Evolutionary conservation across 805 yeast species (phyloP), one percentile per base, ranked within the genome.

Genomic region (Lipomyces starkeyi): DNA sequence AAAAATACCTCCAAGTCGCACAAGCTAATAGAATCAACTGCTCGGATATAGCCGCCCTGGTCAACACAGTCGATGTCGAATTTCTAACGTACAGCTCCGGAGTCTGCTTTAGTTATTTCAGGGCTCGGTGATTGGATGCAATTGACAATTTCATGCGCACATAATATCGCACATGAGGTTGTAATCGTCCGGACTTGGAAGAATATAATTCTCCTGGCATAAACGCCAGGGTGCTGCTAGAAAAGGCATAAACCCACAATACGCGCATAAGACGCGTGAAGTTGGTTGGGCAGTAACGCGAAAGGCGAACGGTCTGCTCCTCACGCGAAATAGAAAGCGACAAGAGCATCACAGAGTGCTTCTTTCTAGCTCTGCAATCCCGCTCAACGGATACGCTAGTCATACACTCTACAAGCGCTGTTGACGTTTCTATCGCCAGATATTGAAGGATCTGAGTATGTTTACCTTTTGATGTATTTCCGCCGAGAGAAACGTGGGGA

Each of bases 311-410:
- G 2, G 14, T 17, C 49, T 7, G 4, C 1, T n/a, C 49, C 22
- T 43, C 9, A n/a, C 20, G 49, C 49, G 49, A 43, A 43, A 43
- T 17, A 43, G 20, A 43, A n/a, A 6, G 6, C 7, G 40, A 13
- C 34, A 25, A 0, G 29, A 9, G 6, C 22, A 13, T 52, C 27
- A 1, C 25, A 20, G 13, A 9, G 34, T 29, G 29, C n/a, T 25
- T 54, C 1, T 54, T 54, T 17, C 49, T 43, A 22, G 13, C 22
- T 43, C 49, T 43, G 20, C 49, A 43, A 17, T 8, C 35, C 20
- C 37, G 43, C 17, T 55, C 58, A 29, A 17, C 37, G 43, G 37
- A 55, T 55, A 55, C 34, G 58, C 22, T 55, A 32, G 58, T 55
- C 4, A 17, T 55, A n/a, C 37, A 5, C 43, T 43, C 9, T n/a